Conservation (phyloP, 2,329 filamentous ascomycete genomes). For the Claviceps purpurea region DNA sequence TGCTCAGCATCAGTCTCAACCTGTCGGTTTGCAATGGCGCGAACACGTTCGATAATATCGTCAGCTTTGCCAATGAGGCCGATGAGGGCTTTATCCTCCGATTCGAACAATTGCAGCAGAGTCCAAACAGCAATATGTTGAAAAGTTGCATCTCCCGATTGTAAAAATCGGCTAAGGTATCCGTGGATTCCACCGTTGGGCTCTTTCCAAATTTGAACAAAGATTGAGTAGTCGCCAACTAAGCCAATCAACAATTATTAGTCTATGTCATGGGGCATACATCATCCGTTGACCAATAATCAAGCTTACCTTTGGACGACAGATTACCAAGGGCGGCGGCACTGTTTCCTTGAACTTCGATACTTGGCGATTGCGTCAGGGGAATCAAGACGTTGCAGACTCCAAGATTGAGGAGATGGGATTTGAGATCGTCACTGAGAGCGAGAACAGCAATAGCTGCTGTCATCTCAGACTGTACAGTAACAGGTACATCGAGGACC, state of each 20-base stretch:
- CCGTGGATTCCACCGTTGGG: slow-evolving; percentile 91
- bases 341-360: slow-evolving; percentile 97
- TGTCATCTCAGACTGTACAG: slow-evolving; percentile 97
- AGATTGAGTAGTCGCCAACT: slow-evolving; percentile 96
- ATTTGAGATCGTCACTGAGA: slow-evolving; percentile 88
- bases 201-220: slow-evolving; percentile 85
- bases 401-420: slow-evolving; percentile 76
- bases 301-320: slow-evolving; percentile 74
- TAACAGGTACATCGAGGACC: slow-evolving; percentile 81
- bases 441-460: slow-evolving; percentile 96
- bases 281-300: neutral
- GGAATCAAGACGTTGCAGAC: slow-evolving; percentile 96
- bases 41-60: slow-evolving; percentile 85
- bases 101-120: slow-evolving; percentile 85
- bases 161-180: slow-evolving; percentile 84
- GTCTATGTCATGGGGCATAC: neutral
- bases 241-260: slow-evolving; percentile 3
- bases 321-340: slow-evolving; percentile 90
- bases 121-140: slow-evolving; percentile 99
- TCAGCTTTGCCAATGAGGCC: slow-evolving; percentile 79
- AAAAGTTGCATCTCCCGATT: slow-evolving; percentile 90
- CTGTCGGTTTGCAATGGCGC: slow-evolving; percentile 76
- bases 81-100: slow-evolving; percentile 81
- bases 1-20: slow-evolving; percentile 78
- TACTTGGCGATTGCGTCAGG: slow-evolving; percentile 85